phyloP scores from a whole-genome alignment of 139 green algal genomes.

The Ettlia oleoabundans region DNA sequence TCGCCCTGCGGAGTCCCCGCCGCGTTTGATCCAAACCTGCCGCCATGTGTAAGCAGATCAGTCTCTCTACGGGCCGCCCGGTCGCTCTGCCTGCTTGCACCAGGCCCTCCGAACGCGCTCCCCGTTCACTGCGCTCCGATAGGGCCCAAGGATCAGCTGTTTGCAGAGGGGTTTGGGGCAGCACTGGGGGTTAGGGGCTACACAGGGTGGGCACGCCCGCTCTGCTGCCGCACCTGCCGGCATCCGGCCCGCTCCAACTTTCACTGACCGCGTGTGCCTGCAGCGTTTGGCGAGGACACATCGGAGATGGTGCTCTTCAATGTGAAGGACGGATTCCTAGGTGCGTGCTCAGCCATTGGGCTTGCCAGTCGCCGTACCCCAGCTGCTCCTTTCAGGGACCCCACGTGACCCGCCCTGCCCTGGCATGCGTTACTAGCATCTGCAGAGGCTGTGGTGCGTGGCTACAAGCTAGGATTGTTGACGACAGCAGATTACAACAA shows the following conservation, averaged over 20 bases:
- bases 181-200: too few species aligned
- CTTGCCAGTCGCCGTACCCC: conserved; percentile 30
- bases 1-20: conserved; percentile 24
- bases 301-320: conserved; percentile 82
- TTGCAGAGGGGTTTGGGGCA: too few species aligned
- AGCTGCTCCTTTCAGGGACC: too few species aligned
- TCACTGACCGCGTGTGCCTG: too few species aligned
- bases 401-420: too few species aligned
- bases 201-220: too few species aligned
- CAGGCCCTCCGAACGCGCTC: too few species aligned
- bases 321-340: conserved; percentile 96
- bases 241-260: too few species aligned
- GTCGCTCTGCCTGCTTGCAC: too few species aligned
- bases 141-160: too few species aligned
- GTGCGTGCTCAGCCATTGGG: conserved; percentile 49
- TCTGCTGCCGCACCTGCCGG: too few species aligned
- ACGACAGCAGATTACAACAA: conserved; percentile 97
- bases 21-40: not conserved
- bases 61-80: not conserved
- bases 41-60: conserved; percentile 17
- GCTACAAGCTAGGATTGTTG: conserved; percentile 89
- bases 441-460: conserved; percentile 95
- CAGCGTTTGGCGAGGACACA: conserved; percentile 40
- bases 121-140: too few species aligned
- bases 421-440: not conserved